These are phyloP conservation scores for Candida caryicola DNA, from an alignment of 805 yeast species.

Conservation along the genomic window DNA sequence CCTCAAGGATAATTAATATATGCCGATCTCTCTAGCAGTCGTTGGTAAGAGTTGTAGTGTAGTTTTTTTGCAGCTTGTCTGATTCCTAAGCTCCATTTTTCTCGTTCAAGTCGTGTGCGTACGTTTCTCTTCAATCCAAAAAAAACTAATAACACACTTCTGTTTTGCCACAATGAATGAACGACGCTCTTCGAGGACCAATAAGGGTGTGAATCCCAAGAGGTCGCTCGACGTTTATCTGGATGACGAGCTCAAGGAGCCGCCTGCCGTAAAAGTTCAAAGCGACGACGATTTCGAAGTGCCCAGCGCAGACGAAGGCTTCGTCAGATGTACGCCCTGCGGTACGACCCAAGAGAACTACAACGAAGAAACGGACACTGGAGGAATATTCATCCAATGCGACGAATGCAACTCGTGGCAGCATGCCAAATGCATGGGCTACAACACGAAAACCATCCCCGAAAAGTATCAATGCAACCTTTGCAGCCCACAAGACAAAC, in stretches of 20 bases:
- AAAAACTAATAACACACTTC: too few relatives aligned
- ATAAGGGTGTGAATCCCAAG: slow-evolving; percentile 39
- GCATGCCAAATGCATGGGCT: slow-evolving; percentile 62
- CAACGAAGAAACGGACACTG: slow-evolving; percentile 51
- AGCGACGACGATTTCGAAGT: slow-evolving; percentile 11
- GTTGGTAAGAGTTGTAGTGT: too few relatives aligned
- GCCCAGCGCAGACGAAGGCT: slow-evolving; percentile 31
- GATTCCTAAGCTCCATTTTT: too few relatives aligned
- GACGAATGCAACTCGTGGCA: slow-evolving; percentile 71
- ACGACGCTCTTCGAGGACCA: slow-evolving; percentile 37
- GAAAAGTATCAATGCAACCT: slow-evolving; percentile 51
- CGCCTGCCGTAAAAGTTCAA: slow-evolving; percentile 7
- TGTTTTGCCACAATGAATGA: slow-evolving; percentile 5
- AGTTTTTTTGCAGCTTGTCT: too few relatives aligned
- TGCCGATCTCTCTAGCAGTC: too few relatives aligned
- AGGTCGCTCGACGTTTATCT: slow-evolving; percentile 18
- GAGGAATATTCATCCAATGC: slow-evolving; percentile 64
- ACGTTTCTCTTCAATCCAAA: neutral
- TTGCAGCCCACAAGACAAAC: too few relatives aligned
- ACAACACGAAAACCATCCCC: slow-evolving; percentile 41
- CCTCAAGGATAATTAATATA: too few relatives aligned
- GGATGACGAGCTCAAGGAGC: slow-evolving; percentile 12
- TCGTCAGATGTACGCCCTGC: slow-evolving; percentile 59
- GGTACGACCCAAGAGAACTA: slow-evolving; percentile 58
- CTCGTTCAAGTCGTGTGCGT: slow-evolving; percentile 2